A percentile compares a stretch with the other conserved stretches of the same genome.
phyloP scores from a whole-genome alignment of 2,329 filamentous ascomycete species.

The Arachnomyces sp. region DNA sequence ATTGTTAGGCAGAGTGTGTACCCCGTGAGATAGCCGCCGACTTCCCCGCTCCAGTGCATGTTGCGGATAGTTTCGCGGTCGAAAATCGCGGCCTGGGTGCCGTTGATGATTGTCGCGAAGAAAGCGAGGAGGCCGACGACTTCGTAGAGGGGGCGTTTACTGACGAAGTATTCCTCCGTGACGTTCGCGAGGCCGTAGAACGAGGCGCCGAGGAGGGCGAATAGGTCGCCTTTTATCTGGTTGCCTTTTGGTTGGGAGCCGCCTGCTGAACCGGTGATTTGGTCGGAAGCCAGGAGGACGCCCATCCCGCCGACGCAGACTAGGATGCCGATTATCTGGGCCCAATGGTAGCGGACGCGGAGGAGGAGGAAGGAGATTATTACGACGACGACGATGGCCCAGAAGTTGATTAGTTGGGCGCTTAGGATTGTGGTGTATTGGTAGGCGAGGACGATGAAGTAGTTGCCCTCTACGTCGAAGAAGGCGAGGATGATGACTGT shows the following conservation, averaged over 20 bases:
- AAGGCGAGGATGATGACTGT: conserved; percentile 76
- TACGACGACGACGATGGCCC: conserved; percentile 92
- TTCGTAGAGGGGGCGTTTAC: conserved; percentile 78
- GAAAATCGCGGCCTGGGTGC: conserved; percentile 82
- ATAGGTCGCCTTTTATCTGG: conserved; percentile 83
- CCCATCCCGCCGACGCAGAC: conserved; percentile 88
- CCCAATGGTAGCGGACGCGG: conserved; percentile 77
- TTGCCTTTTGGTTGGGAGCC: conserved; percentile 48
- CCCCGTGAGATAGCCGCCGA: conserved; percentile 77
- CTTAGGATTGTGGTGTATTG: conserved; percentile 85
- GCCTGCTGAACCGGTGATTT: conserved; percentile 65
- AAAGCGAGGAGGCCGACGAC: conserved; percentile 85
- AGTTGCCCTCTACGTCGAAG: conserved; percentile 92
- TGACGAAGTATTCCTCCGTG: conserved; percentile 89
- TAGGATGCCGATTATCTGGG: conserved; percentile 79
- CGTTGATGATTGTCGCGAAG: conserved; percentile 85
- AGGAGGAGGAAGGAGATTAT: conserved; percentile 73
- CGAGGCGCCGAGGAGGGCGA: conserved; percentile 78
- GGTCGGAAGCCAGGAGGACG: conserved; percentile 76
- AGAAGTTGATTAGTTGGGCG: conserved; percentile 95
- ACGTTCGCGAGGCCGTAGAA: conserved; percentile 89
- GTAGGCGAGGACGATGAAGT: conserved; percentile 94
- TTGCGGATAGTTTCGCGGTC: conserved; percentile 64
- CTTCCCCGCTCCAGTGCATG: conserved; percentile 56
- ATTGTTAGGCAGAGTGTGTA: conserved; percentile 75